Evolutionary conservation across 129 eudicot species (phyloP).

Genomic region (Artemisia argyi): DNA sequence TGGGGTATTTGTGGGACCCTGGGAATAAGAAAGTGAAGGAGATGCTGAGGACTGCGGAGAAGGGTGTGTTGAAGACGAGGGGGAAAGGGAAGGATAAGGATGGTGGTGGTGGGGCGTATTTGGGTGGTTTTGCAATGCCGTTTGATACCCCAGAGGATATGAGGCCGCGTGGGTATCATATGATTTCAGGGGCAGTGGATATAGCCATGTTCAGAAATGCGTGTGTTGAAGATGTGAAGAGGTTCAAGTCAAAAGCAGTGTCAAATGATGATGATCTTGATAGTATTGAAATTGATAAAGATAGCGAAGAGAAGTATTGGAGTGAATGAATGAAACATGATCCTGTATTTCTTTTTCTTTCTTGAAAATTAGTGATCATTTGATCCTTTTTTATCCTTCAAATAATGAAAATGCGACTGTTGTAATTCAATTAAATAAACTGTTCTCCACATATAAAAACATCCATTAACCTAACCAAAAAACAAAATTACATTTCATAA

Average conservation of each 20-base stretch:
- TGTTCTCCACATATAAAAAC: background rate
- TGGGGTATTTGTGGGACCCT: constrained; percentile 96
- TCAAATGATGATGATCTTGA: constrained; percentile 28
- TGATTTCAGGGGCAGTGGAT: constrained; percentile 83
- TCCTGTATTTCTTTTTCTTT: background rate
- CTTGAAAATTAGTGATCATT: background rate
- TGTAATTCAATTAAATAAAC: background rate
- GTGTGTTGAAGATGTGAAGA: constrained; percentile 75
- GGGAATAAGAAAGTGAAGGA: constrained; percentile 91
- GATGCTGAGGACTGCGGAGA: constrained; percentile 62
- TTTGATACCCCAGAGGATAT: constrained; percentile 57
- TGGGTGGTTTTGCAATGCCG: constrained; percentile 83
- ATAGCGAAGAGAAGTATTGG: constrained; percentile 65
- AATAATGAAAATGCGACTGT: constrained; percentile 10
- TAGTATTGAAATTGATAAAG: constrained; percentile 24
- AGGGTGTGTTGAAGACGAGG: constrained; percentile 49
- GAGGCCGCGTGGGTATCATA: constrained; percentile 77
- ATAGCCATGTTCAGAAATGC: constrained; percentile 70
- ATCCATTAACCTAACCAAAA: background rate
- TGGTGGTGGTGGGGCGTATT: constrained; percentile 42
- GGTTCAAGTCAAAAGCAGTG: constrained; percentile 45
- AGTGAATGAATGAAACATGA: constrained; percentile 36
- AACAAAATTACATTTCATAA: background rate
- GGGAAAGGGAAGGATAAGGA: constrained; percentile 14
- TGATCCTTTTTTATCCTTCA: no score